A percentile compares a stretch with the other conserved stretches of the same genome.
phyloP scores from a whole-genome alignment of 192 early-diverging fungal species.

The Coemansia sp. region DNA sequence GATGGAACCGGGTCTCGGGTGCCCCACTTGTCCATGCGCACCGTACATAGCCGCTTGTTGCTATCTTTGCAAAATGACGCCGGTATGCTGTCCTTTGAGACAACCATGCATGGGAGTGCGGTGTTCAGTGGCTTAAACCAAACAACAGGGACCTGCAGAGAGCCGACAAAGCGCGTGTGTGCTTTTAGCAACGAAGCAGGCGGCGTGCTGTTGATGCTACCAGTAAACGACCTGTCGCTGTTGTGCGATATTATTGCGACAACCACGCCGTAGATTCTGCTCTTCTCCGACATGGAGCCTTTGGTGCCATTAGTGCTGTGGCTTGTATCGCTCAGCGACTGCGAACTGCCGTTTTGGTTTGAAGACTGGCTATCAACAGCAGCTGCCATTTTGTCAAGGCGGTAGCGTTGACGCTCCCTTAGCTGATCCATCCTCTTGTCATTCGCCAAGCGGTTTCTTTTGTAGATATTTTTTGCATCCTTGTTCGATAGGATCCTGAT shows the following conservation, averaged over 20 bases:
- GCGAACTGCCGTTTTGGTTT: conserved; percentile 5
- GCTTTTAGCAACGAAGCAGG: conserved; percentile 6
- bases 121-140: conserved; percentile 34
- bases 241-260: conserved; percentile 34
- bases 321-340: background rate
- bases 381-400: conserved; percentile 59
- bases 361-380: conserved; percentile 9
- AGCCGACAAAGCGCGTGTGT: conserved; percentile 8
- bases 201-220: conserved; percentile 9
- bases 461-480: conserved; percentile 11
- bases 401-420: conserved; percentile 65
- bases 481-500: conserved; percentile 69
- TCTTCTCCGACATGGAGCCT: background rate
- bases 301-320: background rate
- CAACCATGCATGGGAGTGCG: conserved; percentile 29
- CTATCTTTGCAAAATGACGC: background rate
- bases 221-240: conserved; percentile 27
- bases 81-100: conserved; percentile 10
- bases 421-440: conserved; percentile 51
- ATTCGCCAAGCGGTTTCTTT: conserved; percentile 60
- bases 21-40: conserved; percentile 25
- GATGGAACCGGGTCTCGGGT: conserved; percentile 15
- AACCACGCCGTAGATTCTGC: conserved; percentile 26
- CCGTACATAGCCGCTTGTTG: conserved; percentile 12
- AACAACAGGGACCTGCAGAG: conserved; percentile 3